phyloP scores from a whole-genome alignment of 1,284 basidiomycete species.

The Abortiporus biennis region DNA sequence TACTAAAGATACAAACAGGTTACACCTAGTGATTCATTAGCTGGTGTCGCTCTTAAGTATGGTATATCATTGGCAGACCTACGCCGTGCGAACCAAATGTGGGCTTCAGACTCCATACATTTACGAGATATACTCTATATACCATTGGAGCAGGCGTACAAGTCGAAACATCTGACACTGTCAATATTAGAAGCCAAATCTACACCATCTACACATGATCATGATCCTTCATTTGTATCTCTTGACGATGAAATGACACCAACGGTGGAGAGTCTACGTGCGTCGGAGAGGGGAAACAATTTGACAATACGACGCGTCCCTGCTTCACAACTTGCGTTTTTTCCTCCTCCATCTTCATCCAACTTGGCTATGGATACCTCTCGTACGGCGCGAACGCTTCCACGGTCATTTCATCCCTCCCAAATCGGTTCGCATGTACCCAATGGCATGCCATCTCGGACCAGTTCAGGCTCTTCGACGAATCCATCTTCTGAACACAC shows the following conservation, averaged over 20 bases:
- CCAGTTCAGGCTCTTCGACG: not conserved
- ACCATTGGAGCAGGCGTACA: constrained; percentile 44
- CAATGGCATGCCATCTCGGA: not conserved
- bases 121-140: constrained; percentile 79
- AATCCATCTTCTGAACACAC: constrained; percentile 1
- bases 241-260: not conserved
- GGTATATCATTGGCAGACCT: constrained; percentile 80
- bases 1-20: constrained; percentile 38
- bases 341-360: constrained; percentile 19
- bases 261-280: not conserved
- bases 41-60: constrained; percentile 83
- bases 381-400: constrained; percentile 5
- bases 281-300: not conserved
- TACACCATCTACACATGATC: not conserved
- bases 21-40: constrained; percentile 67
- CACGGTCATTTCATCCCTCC: constrained; percentile 3
- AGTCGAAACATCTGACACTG: constrained; percentile 21
- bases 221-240: no score
- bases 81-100: constrained; percentile 82
- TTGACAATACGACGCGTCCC: constrained; percentile 23
- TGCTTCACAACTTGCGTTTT: constrained; percentile 24
- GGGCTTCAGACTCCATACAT: constrained; percentile 87
- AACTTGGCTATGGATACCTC: not conserved
- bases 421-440: not conserved
- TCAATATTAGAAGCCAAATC: constrained; percentile 7